Evolutionary conservation across 441 rosid species (phyloP).

Genomic region (Dalechampia spathulata): DNA sequence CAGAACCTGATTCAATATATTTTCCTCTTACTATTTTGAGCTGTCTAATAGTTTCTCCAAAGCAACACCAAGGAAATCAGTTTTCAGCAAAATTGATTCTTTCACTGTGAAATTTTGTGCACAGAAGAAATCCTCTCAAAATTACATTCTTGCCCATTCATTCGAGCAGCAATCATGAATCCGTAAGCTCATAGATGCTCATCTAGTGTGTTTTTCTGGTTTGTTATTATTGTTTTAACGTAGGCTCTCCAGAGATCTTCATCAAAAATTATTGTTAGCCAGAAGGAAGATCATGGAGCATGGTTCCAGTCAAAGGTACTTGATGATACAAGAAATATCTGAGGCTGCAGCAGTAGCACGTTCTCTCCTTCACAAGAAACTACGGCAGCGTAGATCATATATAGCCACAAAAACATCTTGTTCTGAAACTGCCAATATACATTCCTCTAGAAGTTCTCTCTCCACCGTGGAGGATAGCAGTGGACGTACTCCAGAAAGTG

Average conservation of each 20-base stretch:
- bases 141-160: not conserved
- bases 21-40: not conserved
- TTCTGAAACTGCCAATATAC: slow-evolving; percentile 26
- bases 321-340: slow-evolving; percentile 44
- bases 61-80: not conserved
- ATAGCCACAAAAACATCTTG: slow-evolving; percentile 28
- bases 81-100: not conserved
- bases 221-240: not conserved
- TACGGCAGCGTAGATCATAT: slow-evolving; percentile 45
- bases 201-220: slow-evolving; percentile 10
- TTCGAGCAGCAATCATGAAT: not conserved
- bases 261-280: slow-evolving; percentile 41
- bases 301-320: slow-evolving; percentile 33
- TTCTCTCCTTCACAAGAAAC: slow-evolving; percentile 58
- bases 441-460: slow-evolving; percentile 17
- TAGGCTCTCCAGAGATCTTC: slow-evolving; percentile 63
- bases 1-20: not conserved
- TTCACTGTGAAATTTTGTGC: not conserved
- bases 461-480: slow-evolving; percentile 17
- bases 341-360: slow-evolving; percentile 58
- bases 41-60: not conserved
- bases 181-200: slow-evolving; percentile 10
- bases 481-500: slow-evolving; percentile 10
- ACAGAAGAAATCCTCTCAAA: not conserved
- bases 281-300: slow-evolving; percentile 51